Evolutionary conservation across 2,329 filamentous ascomycete species (phyloP).

Genomic region (Claviceps capensis): DNA sequence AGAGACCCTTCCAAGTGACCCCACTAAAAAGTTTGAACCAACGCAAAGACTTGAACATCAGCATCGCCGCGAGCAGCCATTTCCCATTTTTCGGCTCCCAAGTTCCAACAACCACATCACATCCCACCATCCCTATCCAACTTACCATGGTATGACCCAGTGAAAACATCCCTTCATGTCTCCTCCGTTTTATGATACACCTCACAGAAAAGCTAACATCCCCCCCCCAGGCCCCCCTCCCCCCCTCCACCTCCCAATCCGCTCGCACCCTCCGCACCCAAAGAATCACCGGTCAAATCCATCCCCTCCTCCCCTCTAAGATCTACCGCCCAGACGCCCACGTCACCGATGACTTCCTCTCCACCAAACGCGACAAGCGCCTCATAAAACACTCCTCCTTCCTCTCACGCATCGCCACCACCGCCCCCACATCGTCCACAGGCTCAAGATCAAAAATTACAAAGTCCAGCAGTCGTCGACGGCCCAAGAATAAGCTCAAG

Average conservation of each 20-base stretch:
- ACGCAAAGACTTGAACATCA: too few species aligned
- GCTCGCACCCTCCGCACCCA: constrained; percentile 42
- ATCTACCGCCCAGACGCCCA: constrained; percentile 36
- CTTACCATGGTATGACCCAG: too few species aligned
- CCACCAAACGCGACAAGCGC: constrained; percentile 73
- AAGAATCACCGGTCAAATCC: constrained; percentile 33
- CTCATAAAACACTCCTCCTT: constrained; percentile 70
- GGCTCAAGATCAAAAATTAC: background rate
- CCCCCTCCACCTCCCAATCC: constrained; percentile 24
- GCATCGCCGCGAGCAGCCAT: too few species aligned
- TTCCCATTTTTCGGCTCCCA: too few species aligned
- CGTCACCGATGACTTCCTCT: constrained; percentile 45
- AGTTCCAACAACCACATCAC: too few species aligned
- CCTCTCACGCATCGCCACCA: constrained; percentile 60
- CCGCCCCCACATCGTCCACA: constrained; percentile 11
- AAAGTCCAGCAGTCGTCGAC: constrained; percentile 23
- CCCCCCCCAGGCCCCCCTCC: background rate
- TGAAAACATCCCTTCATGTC: too few species aligned
- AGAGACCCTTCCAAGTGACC: too few species aligned
- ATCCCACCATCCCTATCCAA: too few species aligned
- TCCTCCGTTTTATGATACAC: too few species aligned
- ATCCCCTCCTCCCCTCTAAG: constrained; percentile 37
- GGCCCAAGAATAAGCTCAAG: constrained; percentile 63
- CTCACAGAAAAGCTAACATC: background rate
- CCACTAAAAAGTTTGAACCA: too few species aligned